phyloP scores from a whole-genome alignment of 2,329 filamentous ascomycete genomes.

The Plectosphaerella plurivora region DNA sequence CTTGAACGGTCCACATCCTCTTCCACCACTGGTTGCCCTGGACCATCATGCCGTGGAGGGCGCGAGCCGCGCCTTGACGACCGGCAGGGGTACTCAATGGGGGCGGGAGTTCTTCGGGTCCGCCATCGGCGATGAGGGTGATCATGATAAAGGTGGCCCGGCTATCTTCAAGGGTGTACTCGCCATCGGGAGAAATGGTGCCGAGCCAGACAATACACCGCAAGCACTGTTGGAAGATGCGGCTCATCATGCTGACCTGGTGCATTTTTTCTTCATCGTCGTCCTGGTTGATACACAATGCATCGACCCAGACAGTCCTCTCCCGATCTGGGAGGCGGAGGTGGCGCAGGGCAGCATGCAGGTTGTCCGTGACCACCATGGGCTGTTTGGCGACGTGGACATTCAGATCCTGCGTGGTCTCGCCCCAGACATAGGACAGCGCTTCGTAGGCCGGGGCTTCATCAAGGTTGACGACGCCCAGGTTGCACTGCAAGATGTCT shows the following conservation, averaged over 20 bases:
- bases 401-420: neutral
- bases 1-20: neutral
- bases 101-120: no score
- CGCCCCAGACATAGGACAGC: slow-evolving; percentile 16
- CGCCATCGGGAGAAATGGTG: no score
- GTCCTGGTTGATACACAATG: slow-evolving; percentile 5
- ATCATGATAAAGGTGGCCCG: slow-evolving; percentile 39
- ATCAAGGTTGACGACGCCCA: neutral
- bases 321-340: slow-evolving; percentile 1
- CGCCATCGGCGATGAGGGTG: no score
- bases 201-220: no score
- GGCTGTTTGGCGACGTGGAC: neutral
- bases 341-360: neutral
- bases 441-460: slow-evolving; percentile 7
- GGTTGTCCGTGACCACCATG: neutral
- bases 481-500: neutral
- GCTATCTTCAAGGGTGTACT: slow-evolving; percentile 32
- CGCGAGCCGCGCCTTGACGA: no score
- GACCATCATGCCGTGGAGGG: no score
- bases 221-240: neutral
- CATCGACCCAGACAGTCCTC: slow-evolving; percentile 2
- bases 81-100: no score
- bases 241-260: slow-evolving; percentile 3
- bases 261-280: neutral
- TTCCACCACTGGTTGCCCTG: neutral